These are phyloP conservation scores for Pulveroboletus ravenelii DNA, from an alignment of 768 basidiomycete genomes.

Conservation along the genomic window DNA sequence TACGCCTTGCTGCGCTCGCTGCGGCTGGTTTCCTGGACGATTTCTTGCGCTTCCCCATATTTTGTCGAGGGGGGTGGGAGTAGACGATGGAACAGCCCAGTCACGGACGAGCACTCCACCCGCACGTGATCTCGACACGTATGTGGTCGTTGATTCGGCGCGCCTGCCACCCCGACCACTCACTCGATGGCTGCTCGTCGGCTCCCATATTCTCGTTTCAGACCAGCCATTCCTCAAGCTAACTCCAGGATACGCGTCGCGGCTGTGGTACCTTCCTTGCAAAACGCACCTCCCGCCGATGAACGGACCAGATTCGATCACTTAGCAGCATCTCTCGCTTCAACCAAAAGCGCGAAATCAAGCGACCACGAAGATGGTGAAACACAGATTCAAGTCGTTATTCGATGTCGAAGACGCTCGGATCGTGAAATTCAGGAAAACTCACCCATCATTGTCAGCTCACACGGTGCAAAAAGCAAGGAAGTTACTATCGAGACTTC, in stretches of 20 bases:
- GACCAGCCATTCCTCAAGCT: slow-evolving; percentile 26
- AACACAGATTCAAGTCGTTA: slow-evolving; percentile 89
- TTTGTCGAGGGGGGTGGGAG: not conserved
- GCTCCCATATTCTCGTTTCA: slow-evolving; percentile 46
- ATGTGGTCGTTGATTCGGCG: slow-evolving; percentile 25
- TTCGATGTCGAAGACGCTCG: slow-evolving; percentile 84
- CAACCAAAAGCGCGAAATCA: slow-evolving; percentile 26
- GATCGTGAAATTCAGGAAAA: slow-evolving; percentile 80
- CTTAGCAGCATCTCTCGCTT: slow-evolving; percentile 23
- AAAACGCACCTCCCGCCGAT: slow-evolving; percentile 24
- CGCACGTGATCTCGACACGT: slow-evolving; percentile 34
- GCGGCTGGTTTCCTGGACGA: slow-evolving; percentile 76
- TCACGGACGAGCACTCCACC: not conserved
- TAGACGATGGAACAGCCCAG: no score
- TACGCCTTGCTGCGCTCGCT: slow-evolving; percentile 55
- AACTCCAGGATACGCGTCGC: slow-evolving; percentile 45
- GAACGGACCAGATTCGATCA: slow-evolving; percentile 15
- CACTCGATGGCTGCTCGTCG: slow-evolving; percentile 63
- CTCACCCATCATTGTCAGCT: slow-evolving; percentile 82
- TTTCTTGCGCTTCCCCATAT: slow-evolving; percentile 90
- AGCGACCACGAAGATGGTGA: slow-evolving; percentile 44
- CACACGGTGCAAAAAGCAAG: slow-evolving; percentile 68
- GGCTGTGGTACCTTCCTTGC: slow-evolving; percentile 26
- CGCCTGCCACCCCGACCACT: slow-evolving; percentile 19
- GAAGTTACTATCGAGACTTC: slow-evolving; percentile 80